phyloP scores from a whole-genome alignment of 768 basidiomycete genomes.

The Boletus subparvulus region DNA sequence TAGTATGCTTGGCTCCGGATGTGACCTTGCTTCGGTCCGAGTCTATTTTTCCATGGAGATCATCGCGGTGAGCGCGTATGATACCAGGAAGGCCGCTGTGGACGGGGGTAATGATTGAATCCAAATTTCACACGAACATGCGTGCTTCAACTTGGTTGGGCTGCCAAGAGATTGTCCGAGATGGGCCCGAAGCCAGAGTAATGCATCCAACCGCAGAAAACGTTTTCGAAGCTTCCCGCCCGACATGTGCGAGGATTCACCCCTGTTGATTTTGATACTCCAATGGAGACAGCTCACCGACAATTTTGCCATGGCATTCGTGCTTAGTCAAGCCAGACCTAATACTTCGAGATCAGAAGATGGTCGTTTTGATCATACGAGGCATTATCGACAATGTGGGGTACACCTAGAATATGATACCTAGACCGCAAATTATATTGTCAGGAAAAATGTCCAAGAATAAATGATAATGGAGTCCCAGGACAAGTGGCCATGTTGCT shows the following conservation, averaged over 20 bases:
- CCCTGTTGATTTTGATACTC: not conserved
- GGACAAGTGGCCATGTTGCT: not conserved
- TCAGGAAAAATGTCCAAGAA: not conserved
- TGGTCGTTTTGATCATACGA: no score
- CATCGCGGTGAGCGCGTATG: not conserved
- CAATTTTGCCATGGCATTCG: no score
- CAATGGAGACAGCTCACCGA: no score
- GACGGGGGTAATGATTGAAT: no score
- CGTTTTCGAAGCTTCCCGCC: no score
- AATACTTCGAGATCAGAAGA: no score
- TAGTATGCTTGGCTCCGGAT: not conserved
- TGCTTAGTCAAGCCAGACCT: no score
- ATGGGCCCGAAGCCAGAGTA: not conserved
- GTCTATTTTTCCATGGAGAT: not conserved
- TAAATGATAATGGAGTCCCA: not conserved
- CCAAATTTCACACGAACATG: not conserved
- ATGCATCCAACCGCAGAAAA: not conserved
- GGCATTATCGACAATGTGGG: not conserved
- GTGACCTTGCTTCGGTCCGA: no score
- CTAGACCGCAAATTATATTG: not conserved
- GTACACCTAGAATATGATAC: not conserved
- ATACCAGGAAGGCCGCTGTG: not conserved
- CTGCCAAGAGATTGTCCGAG: not conserved
- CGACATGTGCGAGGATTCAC: not conserved
- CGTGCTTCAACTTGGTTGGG: no score